Evolutionary conservation across 805 yeast genomes (phyloP), one percentile per base, ranked within the genome.

Genomic region (Candida pseudofarinosa): DNA sequence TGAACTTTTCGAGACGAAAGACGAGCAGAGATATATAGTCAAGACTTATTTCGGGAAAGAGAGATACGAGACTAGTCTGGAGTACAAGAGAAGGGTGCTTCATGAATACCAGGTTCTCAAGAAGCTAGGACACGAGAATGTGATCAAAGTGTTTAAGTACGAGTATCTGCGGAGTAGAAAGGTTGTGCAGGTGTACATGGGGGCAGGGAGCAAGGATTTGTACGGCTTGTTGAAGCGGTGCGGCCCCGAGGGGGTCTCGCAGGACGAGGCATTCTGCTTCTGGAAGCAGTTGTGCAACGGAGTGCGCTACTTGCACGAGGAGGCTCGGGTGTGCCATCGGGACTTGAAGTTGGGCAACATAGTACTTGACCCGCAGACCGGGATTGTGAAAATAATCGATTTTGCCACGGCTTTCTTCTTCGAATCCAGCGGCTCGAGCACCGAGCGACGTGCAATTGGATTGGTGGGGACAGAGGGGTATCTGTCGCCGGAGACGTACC

Each of bases 331-430:
- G 13, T 69, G 74, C 45, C 82, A 77, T 52, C 59, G 81, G 33
- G 83, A 77, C 56, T 51, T 77, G 40, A 77, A 77, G 54, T 59
- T 72, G 18, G 76, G 67, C 19, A 77, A 77, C 46, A 49, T 76
- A 37, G 65, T 76, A 28, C 38, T 76, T 16, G 62, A 53, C 36
- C 17, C 39, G 13, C 26, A 15, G 1, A 36, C 46, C 13, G 66
- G 66, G 0, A 37, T 43, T 2, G 48, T 75, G 34, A 77, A 76
- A 51, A 47, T 77, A 15, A 71, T 77, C 26, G 83, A 77, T 46
- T 66, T 67, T 43, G 65, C 59, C 5, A 62, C 71, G 7, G 63
- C 68, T 2, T 33, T 49, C 7, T 30, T 45, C 10, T 37, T 41
- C 8, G 39, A 37, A 10, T 12, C n/a, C 5, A 10, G 15, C 33